Base-by-base conservation (phyloP, 352 stramenopile genomes). In the Phytophthora megakarya region DNA sequence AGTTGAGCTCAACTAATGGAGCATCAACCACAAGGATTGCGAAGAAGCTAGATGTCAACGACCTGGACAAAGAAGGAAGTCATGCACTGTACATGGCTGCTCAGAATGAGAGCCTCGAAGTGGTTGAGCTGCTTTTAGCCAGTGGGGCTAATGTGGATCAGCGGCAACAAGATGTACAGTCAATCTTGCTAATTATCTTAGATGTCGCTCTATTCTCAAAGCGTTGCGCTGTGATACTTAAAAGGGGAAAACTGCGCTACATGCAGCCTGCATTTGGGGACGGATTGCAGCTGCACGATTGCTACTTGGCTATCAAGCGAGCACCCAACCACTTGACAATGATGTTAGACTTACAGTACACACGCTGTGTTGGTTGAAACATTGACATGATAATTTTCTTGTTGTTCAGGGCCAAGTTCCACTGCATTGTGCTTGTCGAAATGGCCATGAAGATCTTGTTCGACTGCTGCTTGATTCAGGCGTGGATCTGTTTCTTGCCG, bases 101-200 rank as follows among this genome's bases (percentile, higher is more conserved):
- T 16, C 79, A 88, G 60, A 88, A 88, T 42, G 75, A 86, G 46
- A 84, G 77, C 30, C 52, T 90, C 21, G 67, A 83, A 2, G 80
- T 86, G 26, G 66, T 90, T n/a, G 53, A 73, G 39, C 50, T 88
- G 15, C 73, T 90, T 12, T 47, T 91, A 21, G 38, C 66, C 1
- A 73, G 57, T 37, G 80, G 68, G 2, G 81, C 74, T 12, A 66
- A 76, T 44, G 65, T 85, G 37, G 61, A 86, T 46, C 33, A 70
- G 2, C 65, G 57, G 16, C 75, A 89, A 54, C n/a, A 40, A 57
- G 67, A 87, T 38, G 80, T 84, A 52, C 30, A 61, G 6, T 43
- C 13, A 33, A 21, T 38, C 9, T 22, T 25, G 30, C 30, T n/a
- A n/a, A n/a, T n/a, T n/a, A n/a, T n/a, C n/a, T n/a, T n/a, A n/a